phyloP scores from a whole-genome alignment of 371 early-diverging fungal species.

The Circinella umbellata region DNA sequence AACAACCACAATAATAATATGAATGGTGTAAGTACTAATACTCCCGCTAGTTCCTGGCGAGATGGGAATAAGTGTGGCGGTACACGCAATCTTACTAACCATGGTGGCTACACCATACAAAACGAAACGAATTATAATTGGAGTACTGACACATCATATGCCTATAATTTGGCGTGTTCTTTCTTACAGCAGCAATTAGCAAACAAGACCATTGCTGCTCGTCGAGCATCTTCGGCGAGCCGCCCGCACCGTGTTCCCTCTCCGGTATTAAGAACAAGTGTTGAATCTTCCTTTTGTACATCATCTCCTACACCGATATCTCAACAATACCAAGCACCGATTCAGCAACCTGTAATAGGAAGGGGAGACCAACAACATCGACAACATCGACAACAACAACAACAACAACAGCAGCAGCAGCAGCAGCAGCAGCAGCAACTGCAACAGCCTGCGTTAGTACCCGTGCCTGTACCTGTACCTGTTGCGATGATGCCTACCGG shows the following conservation, averaged over 20 bases:
- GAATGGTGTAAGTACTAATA: slow-evolving; percentile 2
- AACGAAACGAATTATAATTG: neutral
- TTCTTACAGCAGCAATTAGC: neutral
- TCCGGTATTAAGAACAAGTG: slow-evolving; percentile 13
- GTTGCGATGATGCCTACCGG: slow-evolving; percentile 10
- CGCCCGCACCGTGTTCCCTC: slow-evolving; percentile 12
- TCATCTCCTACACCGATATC: neutral
- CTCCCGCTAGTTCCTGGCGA: no score
- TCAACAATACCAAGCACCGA: neutral
- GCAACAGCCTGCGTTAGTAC: neutral
- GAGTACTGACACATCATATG: slow-evolving; percentile 4
- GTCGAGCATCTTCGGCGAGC: slow-evolving; percentile 1
- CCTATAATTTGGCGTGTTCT: slow-evolving; percentile 8
- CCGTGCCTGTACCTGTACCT: slow-evolving; percentile 15
- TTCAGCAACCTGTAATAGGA: no score
- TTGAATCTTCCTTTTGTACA: slow-evolving; percentile 7
- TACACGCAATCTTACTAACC: no score
- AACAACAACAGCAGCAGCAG: neutral
- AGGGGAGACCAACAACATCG: no score
- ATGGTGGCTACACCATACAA: neutral
- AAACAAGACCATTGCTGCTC: slow-evolving; percentile 15
- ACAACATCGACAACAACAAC: neutral
- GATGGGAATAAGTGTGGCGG: no score
- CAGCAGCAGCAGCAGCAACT: neutral
- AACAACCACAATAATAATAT: neutral